Conservation (phyloP, 345 rosid species). For the Eucalyptus marginata region DNA sequence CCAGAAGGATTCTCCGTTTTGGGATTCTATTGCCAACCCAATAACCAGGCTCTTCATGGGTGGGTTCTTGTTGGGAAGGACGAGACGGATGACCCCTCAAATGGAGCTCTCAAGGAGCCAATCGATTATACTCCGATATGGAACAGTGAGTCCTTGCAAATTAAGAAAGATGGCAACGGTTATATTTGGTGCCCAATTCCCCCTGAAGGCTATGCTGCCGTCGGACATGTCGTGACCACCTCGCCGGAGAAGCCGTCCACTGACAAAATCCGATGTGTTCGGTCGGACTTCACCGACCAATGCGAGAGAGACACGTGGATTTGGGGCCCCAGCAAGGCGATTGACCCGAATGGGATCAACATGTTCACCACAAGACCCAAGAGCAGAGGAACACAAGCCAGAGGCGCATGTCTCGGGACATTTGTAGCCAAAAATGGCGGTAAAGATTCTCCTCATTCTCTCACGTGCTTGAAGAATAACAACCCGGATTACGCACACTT, state of each 20-base stretch:
- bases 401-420: background rate
- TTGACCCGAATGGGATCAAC: background rate
- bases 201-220: background rate
- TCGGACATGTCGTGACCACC: background rate
- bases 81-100: background rate
- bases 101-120: background rate
- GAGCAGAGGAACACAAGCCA: background rate
- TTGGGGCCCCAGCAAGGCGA: background rate
- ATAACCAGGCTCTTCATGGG: background rate
- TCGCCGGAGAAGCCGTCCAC: background rate
- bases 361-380: background rate
- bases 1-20: conserved; percentile 4
- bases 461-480: conserved; percentile 1
- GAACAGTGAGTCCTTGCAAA: background rate
- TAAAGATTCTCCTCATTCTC: background rate
- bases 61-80: conserved; percentile 4
- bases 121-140: background rate
- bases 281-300: background rate
- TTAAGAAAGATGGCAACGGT: conserved; percentile 5
- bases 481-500: background rate
- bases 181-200: conserved; percentile 4
- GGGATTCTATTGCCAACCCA: conserved; percentile 4
- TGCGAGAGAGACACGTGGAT: background rate
- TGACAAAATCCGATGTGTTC: background rate
- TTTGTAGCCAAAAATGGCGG: background rate